Evolutionary conservation across 2,329 filamentous ascomycete genomes (phyloP).

Genomic region (Shiraia bambusicola): DNA sequence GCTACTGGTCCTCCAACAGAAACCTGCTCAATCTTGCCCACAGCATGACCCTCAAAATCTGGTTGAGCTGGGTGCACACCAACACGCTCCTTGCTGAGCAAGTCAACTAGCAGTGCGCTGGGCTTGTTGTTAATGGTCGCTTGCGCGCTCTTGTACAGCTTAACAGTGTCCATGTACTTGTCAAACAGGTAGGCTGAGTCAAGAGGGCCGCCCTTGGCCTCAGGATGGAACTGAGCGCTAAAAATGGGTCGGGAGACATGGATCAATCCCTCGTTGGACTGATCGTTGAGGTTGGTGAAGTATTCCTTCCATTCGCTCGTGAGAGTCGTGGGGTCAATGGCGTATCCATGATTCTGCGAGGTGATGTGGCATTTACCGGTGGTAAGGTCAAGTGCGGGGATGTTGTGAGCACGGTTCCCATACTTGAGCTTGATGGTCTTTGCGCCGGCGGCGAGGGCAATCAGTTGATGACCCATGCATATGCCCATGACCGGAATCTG

Average conservation of each 20-base stretch:
- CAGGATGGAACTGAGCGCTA: constrained; percentile 97
- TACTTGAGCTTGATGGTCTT: constrained; percentile 98
- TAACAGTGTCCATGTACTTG: constrained; percentile 88
- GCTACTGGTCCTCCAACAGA: constrained; percentile 31
- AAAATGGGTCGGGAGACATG: constrained; percentile 96
- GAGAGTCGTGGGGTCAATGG: constrained; percentile 82
- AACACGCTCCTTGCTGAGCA: constrained; percentile 91
- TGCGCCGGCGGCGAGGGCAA: constrained; percentile 85
- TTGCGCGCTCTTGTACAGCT: constrained; percentile 84
- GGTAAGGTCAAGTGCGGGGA: constrained; percentile 89
- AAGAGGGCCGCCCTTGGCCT: constrained; percentile 95
- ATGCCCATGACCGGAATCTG: constrained; percentile 96
- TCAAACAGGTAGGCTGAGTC: constrained; percentile 97
- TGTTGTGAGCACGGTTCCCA: constrained; percentile 98
- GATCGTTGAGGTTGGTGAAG: constrained; percentile 97
- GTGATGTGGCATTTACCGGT: constrained; percentile 98
- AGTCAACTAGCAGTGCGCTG: constrained; percentile 82
- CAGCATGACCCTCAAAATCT: constrained; percentile 36
- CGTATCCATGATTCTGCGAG: constrained; percentile 97
- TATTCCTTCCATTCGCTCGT: constrained; percentile 92
- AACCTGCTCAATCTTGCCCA: constrained; percentile 32
- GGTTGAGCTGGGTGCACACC: constrained; percentile 62
- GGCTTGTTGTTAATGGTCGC: constrained; percentile 80
- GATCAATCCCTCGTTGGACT: constrained; percentile 96
- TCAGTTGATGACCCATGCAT: constrained; percentile 93